phyloP scores from a whole-genome alignment of 306 rosid genomes.

The Echinosophora koreensis region DNA sequence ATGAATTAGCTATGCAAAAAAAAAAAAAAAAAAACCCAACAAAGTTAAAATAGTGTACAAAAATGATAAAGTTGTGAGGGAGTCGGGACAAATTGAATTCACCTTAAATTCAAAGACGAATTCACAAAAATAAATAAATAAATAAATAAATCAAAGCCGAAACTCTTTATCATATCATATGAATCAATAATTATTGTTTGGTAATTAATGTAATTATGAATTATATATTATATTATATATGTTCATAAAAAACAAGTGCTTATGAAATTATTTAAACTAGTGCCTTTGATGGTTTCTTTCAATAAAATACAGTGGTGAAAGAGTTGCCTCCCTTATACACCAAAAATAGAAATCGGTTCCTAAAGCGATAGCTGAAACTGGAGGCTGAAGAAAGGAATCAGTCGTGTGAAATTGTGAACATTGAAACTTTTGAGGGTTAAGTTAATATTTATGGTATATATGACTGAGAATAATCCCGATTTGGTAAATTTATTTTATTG shows the following conservation, averaged over 20 bases:
- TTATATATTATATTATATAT: too few relatives aligned
- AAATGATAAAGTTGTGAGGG: too few relatives aligned
- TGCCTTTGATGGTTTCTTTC: background rate
- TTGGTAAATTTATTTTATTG: conserved; percentile 13
- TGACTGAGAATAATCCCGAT: conserved; percentile 10
- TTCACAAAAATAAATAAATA: too few relatives aligned
- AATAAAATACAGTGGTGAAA: conserved; percentile 43
- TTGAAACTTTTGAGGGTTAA: conserved; percentile 36
- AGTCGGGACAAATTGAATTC: conserved; percentile 1
- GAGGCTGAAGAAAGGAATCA: conserved; percentile 51
- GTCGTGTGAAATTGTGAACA: background rate
- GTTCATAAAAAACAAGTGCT: too few relatives aligned
- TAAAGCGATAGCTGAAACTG: conserved; percentile 46
- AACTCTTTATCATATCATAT: background rate
- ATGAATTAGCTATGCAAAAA: background rate
- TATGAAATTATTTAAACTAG: conserved; percentile 1
- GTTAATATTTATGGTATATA: background rate
- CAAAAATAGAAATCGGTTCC: conserved; percentile 43
- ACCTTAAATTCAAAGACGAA: background rate
- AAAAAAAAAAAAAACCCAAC: too few relatives aligned
- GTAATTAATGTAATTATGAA: background rate
- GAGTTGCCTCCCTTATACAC: conserved; percentile 40
- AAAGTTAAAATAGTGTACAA: too few relatives aligned
- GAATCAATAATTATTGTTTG: background rate
- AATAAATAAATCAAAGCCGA: too few relatives aligned